Evolutionary conservation across 2,329 filamentous ascomycete genomes (phyloP), one percentile per base, ranked within the genome.

Genomic region (Elsinoe australis): DNA sequence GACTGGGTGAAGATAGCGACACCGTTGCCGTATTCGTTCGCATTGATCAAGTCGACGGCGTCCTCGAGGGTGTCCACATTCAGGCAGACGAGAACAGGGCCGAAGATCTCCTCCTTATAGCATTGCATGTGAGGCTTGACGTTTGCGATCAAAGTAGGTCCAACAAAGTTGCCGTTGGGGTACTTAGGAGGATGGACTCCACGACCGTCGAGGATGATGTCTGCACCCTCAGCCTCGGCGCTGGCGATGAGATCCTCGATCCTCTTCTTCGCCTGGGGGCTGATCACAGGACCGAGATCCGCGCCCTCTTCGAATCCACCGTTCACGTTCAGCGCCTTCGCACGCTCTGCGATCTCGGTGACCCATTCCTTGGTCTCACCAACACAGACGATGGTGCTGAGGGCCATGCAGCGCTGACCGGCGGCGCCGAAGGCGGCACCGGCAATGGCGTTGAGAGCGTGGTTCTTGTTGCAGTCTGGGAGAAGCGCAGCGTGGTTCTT

Each of bases 391-490:
- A 89, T 72, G 1, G 86, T 88, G 62, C 83, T 87, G 51, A 92
- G 72, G 29, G 86, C 86, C 86, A 92, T 92, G 69, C 86, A 92
- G 53, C 86, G 75, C 72, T 92, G 86, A 29, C 86, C 86, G 18
- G 86, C 86, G 54, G 86, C 86, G 55, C 86, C 86, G 57, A 92
- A 92, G 17, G 87, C 86, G 26, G 87, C 86, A 55, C 86, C 87
- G 3, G 85, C 78, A 55, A 92, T 85, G 34, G 84, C 83, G 69
- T 90, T 92, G 59, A 92, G 71, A 56, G 87, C 86, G 59, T 89
- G 84, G 72, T 92, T 89, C 77, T 88, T 90, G 73, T 92, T 89
- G 72, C 82, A 85, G 71, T 92, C 86, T 14, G 86, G 86, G 52
- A 90, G 76, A 22, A 92, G 81, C 47, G 84, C 83, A 21, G 85